Conservation (phyloP, 345 rosid species). For the Lumnitzera racemosa region DNA sequence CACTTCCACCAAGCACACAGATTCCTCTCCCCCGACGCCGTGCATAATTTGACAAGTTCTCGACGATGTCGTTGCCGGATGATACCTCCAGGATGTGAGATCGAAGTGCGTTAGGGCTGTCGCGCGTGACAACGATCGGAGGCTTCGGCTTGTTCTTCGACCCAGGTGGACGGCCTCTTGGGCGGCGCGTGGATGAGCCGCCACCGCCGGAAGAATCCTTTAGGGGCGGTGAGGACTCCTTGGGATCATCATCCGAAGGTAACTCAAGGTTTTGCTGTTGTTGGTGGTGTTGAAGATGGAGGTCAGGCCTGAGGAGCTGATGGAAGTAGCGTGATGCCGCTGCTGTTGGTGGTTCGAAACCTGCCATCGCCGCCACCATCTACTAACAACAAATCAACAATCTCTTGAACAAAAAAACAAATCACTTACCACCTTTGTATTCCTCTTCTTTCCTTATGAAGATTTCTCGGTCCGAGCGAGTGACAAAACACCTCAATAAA, state of each 20-base stretch:
- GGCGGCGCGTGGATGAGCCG: conserved; percentile 40
- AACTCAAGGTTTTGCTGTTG: conserved; percentile 3
- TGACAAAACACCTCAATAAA: no score
- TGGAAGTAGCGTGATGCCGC: conserved; percentile 9
- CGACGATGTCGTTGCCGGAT: conserved; percentile 55
- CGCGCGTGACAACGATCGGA: conserved; percentile 63
- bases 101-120: conserved; percentile 70
- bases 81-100: conserved; percentile 71
- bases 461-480: no score
- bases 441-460: neutral
- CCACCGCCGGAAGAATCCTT: conserved; percentile 4
- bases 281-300: conserved; percentile 4
- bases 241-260: neutral
- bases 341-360: conserved; percentile 2
- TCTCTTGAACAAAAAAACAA: neutral
- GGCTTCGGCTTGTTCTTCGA: conserved; percentile 74
- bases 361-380: conserved; percentile 12
- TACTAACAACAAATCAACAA: no score
- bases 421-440: neutral
- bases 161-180: conserved; percentile 77
- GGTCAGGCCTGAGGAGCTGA: conserved; percentile 11
- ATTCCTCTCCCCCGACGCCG: conserved; percentile 71
- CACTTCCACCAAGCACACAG: conserved; percentile 60
- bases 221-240: neutral
- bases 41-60: conserved; percentile 47